Evolutionary conservation across 352 stramenopile species (phyloP), one percentile per base, ranked within the genome.

Genomic region (Elongisporangium undulatum): DNA sequence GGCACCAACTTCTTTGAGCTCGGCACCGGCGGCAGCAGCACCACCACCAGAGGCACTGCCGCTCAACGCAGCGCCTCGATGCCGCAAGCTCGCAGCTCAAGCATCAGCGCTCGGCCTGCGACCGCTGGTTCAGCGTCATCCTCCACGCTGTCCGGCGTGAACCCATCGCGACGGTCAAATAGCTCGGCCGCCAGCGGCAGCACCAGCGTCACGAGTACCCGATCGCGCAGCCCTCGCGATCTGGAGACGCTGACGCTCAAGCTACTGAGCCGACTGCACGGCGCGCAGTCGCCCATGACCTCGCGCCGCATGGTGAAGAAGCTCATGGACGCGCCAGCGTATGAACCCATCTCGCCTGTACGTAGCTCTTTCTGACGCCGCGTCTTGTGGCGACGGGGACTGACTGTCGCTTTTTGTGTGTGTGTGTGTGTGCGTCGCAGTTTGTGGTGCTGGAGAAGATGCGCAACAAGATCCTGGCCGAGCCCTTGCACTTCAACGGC

Each of bases 371-470:
- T 54, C 56, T 45, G 34, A 45, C 34, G 26, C 6, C 9, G 5
- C 23, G 26, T 8, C 26, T 12, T 38, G 26, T 26, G 23, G 23
- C 26, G 26, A 0, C 8, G 49, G 49, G 8, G 5, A 23, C n/a
- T 52, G 49, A 23, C 5, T 52, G 3, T 29, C 7, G 23, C 16
- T 61, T 20, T 60, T 8, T 3, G 12, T 62, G n/a, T 55, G 17
- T 55, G 29, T 8, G 4, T 20, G 7, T 34, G 48, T 52, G 16
- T 13, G 23, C 9, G 49, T 5, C 53, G 48, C 51, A 93, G 84
- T 75, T 89, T 15, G 68, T 77, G 7, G 74, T 94, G 22, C 61
- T 94, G 49, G 79, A 89, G 51, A 86, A 91, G 64, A 94, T 94
- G 51, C 90, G 88, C 70, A 71, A 75, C 24, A 86, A 86, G 66